Conservation (phyloP, 2,329 filamentous ascomycete species). For the Aspergillus ibericus region DNA sequence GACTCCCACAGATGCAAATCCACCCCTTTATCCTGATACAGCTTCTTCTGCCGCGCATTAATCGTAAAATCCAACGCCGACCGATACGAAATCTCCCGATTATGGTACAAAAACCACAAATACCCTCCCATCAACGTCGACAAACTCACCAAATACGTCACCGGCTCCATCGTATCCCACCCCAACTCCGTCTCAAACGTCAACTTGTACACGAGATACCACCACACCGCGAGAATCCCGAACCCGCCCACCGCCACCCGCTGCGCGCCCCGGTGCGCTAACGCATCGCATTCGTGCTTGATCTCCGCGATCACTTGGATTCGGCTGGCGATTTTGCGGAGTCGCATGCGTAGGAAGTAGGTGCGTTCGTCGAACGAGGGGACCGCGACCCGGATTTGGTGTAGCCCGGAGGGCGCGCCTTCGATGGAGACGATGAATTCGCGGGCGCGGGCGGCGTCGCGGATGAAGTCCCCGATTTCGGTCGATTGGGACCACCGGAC, state of each 20-base stretch:
- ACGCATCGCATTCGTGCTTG: conserved; percentile 76
- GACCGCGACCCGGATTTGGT: conserved; percentile 72
- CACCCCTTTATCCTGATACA: conserved; percentile 76
- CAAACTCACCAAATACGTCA: conserved; percentile 86
- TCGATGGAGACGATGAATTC: conserved; percentile 86
- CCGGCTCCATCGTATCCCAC: conserved; percentile 88
- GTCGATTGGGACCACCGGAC: conserved; percentile 87
- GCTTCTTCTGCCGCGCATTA: conserved; percentile 69
- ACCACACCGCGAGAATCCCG: conserved; percentile 71
- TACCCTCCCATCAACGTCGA: conserved; percentile 86
- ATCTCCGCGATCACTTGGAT: conserved; percentile 70
- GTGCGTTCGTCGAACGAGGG: conserved; percentile 90
- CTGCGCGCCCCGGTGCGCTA: conserved; percentile 76
- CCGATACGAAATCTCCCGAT: conserved; percentile 82
- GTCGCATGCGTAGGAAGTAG: conserved; percentile 75
- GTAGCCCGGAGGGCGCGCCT: conserved; percentile 61
- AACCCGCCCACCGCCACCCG: conserved; percentile 79
- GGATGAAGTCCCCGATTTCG: conserved; percentile 91
- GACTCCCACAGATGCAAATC: conserved; percentile 75
- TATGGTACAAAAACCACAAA: conserved; percentile 91
- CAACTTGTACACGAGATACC: conserved; percentile 72
- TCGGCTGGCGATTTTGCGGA: conserved; percentile 68
- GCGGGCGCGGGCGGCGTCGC: conserved; percentile 78
- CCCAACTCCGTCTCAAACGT: conserved; percentile 72
- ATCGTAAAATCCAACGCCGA: conserved; percentile 86